Evolutionary conservation across 768 basidiomycete species (phyloP).

Genomic region (Boletus rubescentipes): DNA sequence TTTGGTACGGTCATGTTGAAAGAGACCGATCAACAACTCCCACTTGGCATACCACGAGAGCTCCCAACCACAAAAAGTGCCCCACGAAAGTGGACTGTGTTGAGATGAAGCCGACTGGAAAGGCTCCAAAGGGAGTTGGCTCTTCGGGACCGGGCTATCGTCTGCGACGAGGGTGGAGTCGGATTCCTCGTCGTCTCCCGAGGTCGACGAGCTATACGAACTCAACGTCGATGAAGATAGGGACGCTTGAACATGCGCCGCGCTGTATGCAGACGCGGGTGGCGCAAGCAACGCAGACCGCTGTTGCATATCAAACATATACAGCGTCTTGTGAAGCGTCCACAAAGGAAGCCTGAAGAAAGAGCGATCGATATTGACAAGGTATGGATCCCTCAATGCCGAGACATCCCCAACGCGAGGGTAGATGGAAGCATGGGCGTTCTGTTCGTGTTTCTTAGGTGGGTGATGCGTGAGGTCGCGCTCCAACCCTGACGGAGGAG

Average conservation of each 20-base stretch:
- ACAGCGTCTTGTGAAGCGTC: conserved; percentile 68
- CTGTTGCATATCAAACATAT: conserved; percentile 57
- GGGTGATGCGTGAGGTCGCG: conserved; percentile 23
- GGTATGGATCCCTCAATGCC: conserved; percentile 57
- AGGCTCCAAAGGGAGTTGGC: not conserved
- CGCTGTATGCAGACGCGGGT: conserved; percentile 18
- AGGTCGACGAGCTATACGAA: conserved; percentile 16
- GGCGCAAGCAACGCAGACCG: not conserved
- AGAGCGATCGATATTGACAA: conserved; percentile 55
- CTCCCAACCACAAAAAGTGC: conserved; percentile 35
- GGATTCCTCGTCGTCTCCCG: conserved; percentile 41
- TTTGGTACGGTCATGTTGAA: conserved; percentile 30
- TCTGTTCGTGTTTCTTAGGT: conserved; percentile 6
- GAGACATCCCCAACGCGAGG: conserved; percentile 66
- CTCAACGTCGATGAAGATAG: conserved; percentile 20
- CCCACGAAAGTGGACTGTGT: conserved; percentile 9
- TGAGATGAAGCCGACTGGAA: conserved; percentile 12
- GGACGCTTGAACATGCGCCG: conserved; percentile 4
- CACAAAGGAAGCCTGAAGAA: conserved; percentile 58
- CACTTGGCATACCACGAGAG: conserved; percentile 54
- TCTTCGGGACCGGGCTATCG: conserved; percentile 25
- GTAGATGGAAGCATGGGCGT: conserved; percentile 34
- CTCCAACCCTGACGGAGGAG: conserved; percentile 31
- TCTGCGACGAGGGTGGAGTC: conserved; percentile 58
- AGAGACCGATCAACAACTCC: conserved; percentile 49